A percentile compares a stretch with the other conserved stretches of the same genome.
Evolutionary conservation across 805 yeast species (phyloP).

Genomic region (Metschnikowia shivogae): DNA sequence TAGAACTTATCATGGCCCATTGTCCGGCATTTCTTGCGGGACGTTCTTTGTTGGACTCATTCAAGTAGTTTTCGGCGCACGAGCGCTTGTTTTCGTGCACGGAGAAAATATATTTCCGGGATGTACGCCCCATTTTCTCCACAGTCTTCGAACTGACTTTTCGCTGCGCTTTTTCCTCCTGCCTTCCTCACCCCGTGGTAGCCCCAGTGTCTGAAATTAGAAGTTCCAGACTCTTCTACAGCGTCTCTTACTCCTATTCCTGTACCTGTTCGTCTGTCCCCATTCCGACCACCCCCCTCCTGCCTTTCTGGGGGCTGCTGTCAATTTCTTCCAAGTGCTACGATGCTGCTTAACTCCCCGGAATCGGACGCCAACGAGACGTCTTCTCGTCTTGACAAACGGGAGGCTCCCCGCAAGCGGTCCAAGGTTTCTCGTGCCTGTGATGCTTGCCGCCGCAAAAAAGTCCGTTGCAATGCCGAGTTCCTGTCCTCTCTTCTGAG

Average conservation of each 20-base stretch:
- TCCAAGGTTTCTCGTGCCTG: slow-evolving; percentile 78
- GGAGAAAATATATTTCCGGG: slow-evolving; percentile 18
- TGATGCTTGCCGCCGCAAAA: slow-evolving; percentile 73
- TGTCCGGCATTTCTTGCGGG: too few species aligned
- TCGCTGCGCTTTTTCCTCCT: not conserved
- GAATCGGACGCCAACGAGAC: slow-evolving; percentile 4
- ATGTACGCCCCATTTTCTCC: slow-evolving; percentile 10
- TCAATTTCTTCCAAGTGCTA: too few species aligned
- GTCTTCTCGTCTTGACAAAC: slow-evolving; percentile 1
- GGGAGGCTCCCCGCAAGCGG: slow-evolving; percentile 46
- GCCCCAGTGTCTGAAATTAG: not conserved
- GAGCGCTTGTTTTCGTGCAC: slow-evolving; percentile 8
- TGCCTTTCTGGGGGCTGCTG: not conserved
- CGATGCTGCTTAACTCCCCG: slow-evolving; percentile 5
- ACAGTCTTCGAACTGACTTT: slow-evolving; percentile 2
- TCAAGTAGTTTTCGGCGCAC: slow-evolving; percentile 2
- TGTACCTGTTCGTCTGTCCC: not conserved
- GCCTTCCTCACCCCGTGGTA: not conserved
- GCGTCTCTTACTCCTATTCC: too few species aligned
- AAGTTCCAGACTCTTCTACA: too few species aligned
- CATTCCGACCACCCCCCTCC: not conserved
- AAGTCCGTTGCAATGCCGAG: slow-evolving; percentile 66
- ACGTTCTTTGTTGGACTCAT: not conserved
- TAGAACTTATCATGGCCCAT: too few species aligned
- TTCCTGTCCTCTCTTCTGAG: slow-evolving; percentile 41